Percentiles rank a stretch among this genome's conserved stretches.
phyloP scores from a whole-genome alignment of 768 basidiomycete genomes.

The Tylopilus intermedius region DNA sequence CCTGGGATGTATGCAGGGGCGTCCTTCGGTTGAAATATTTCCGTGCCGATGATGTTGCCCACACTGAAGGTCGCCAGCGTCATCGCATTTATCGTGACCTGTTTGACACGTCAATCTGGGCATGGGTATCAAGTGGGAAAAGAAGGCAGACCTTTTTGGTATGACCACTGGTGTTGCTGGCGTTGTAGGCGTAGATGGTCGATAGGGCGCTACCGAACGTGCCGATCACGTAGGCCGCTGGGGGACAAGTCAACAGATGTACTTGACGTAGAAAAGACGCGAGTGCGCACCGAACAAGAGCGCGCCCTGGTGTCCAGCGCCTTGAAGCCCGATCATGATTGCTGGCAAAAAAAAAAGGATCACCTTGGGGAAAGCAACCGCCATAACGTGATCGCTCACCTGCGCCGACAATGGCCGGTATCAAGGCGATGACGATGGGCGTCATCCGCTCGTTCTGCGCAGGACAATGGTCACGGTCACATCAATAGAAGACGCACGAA shows the following conservation, averaged over 20 bases:
- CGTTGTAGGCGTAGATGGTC: conserved; percentile 59
- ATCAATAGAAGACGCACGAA: not conserved
- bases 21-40: conserved; percentile 59
- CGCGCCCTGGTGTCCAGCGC: conserved; percentile 43
- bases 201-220: conserved; percentile 59
- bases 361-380: not conserved
- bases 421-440: conserved; percentile 52
- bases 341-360: conserved; percentile 23
- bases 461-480: not conserved
- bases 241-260: not conserved
- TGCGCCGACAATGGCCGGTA: conserved; percentile 56
- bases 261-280: not conserved
- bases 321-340: conserved; percentile 51
- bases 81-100: conserved; percentile 53
- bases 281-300: conserved; percentile 48
- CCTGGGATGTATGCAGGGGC: conserved; percentile 62
- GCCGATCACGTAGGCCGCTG: conserved; percentile 47
- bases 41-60: conserved; percentile 59
- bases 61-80: conserved; percentile 50
- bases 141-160: conserved; percentile 51
- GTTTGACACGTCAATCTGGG: conserved; percentile 5
- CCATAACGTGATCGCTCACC: conserved; percentile 29
- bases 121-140: not conserved
- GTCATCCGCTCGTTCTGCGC: conserved; percentile 52
- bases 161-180: conserved; percentile 58